A percentile compares a stretch with the other conserved stretches of the same genome.
Evolutionary conservation across 208 protist species (phyloP).

Genomic region (Crithidia expoeki): DNA sequence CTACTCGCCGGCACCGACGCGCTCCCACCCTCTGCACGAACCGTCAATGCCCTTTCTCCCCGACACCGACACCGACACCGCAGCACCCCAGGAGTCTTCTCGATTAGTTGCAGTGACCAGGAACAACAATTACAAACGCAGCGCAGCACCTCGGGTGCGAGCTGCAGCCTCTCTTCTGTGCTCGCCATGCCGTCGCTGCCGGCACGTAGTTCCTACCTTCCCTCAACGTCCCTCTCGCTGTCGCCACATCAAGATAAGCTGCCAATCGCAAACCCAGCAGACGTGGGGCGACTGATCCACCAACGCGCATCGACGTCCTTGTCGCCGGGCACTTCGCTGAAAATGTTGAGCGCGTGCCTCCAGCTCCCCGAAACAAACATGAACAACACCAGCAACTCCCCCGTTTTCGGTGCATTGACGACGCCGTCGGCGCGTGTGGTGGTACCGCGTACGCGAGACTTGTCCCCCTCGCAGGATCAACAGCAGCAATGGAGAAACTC

Average conservation of each 20-base stretch:
- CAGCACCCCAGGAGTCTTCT: neutral
- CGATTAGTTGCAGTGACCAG: neutral
- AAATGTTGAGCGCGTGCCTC: neutral
- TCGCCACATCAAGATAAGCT: neutral
- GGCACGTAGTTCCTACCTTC: neutral
- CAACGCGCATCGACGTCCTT: neutral
- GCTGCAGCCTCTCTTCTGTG: slow-evolving; percentile 8
- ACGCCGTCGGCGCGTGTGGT: neutral
- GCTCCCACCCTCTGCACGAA: neutral
- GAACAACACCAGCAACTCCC: neutral
- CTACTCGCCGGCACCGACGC: slow-evolving; percentile 4
- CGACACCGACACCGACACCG: neutral
- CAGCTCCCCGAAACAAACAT: neutral
- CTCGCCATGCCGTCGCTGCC: neutral
- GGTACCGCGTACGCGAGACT: neutral
- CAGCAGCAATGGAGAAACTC: neutral
- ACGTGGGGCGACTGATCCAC: neutral
- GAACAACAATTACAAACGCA: neutral
- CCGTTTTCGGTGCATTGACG: neutral
- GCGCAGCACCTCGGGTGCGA: neutral
- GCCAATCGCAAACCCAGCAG: neutral
- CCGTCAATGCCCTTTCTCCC: neutral
- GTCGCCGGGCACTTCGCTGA: slow-evolving; percentile 3
- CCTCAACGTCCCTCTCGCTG: slow-evolving; percentile 9
- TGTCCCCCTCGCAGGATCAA: neutral